Evolutionary conservation across 139 green algal species (phyloP).

Genomic region (Limnomonas spitsbergensis): DNA sequence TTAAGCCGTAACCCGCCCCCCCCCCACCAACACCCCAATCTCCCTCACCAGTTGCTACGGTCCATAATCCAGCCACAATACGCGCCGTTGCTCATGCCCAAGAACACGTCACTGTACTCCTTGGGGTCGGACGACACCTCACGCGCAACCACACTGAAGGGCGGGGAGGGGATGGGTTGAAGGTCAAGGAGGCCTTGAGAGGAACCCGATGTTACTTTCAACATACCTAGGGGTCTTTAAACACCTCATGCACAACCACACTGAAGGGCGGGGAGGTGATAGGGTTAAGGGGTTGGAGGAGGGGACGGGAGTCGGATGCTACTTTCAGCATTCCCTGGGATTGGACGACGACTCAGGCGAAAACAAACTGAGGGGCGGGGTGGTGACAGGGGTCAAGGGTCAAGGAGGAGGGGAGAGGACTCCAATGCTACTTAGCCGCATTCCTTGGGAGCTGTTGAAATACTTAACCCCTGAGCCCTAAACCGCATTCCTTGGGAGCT

Average conservation of each 20-base stretch:
- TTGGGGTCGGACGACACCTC: conserved; percentile 46
- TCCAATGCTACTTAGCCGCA: no score
- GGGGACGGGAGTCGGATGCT: no score
- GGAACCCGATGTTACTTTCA: no score
- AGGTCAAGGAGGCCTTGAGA: not conserved
- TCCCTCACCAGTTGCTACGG: conserved; percentile 52
- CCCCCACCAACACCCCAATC: not conserved
- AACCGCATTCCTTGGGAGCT: no score
- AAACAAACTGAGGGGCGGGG: conserved; percentile 25
- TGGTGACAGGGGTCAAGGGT: not conserved
- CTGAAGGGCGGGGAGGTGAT: not conserved
- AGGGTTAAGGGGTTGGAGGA: not conserved
- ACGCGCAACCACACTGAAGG: conserved; percentile 31
- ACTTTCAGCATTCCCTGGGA: no score
- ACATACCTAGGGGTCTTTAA: conserved; percentile 33
- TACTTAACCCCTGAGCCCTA: no score
- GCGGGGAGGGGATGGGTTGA: not conserved
- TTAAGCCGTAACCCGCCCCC: no score
- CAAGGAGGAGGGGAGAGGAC: not conserved
- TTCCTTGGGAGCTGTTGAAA: no score
- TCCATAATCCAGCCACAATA: conserved; percentile 86
- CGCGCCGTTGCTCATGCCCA: conserved; percentile 48
- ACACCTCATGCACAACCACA: conserved; percentile 47
- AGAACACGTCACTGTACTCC: conserved; percentile 48
- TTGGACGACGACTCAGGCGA: conserved; percentile 45